These are phyloP conservation scores for Yarrowia bubula DNA, from an alignment of 805 yeast genomes.

Conservation along the genomic window DNA sequence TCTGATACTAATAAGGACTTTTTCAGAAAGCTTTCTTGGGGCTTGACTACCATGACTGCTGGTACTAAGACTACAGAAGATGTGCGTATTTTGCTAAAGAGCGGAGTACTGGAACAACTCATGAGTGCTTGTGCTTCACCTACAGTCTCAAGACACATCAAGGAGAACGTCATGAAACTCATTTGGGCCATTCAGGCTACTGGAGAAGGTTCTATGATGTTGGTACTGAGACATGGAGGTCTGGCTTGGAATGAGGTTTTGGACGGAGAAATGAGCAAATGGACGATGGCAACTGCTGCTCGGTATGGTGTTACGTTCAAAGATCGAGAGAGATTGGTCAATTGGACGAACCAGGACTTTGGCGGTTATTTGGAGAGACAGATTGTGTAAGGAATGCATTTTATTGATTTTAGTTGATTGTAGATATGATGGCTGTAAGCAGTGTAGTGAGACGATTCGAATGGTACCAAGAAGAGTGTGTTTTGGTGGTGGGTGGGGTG, in stretches of 20 bases:
- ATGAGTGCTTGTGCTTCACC: slow-evolving; percentile 16
- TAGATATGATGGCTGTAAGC: background rate
- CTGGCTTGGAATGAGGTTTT: slow-evolving; percentile 17
- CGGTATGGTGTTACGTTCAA: background rate
- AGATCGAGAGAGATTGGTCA: background rate
- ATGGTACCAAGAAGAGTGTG: too few relatives aligned
- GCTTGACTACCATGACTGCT: slow-evolving; percentile 48
- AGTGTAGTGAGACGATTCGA: background rate
- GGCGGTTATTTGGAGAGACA: background rate
- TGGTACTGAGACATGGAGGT: slow-evolving; percentile 10
- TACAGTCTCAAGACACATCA: background rate
- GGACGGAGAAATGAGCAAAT: slow-evolving; percentile 2
- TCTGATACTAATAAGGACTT: slow-evolving; percentile 44
- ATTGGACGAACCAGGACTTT: background rate
- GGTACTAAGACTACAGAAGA: slow-evolving; percentile 54
- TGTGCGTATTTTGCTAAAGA: slow-evolving; percentile 50
- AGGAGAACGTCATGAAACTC: slow-evolving; percentile 11
- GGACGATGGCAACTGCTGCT: background rate
- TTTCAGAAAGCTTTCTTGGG: slow-evolving; percentile 64
- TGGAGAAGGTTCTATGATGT: slow-evolving; percentile 5
- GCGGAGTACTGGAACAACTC: slow-evolving; percentile 55
- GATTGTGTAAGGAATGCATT: background rate
- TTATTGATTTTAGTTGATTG: too few relatives aligned
- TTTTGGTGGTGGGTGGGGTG: too few relatives aligned
- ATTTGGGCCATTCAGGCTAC: slow-evolving; percentile 10